These are phyloP conservation scores for Cyclotella atomus DNA, from an alignment of 108 stramenopile genomes.

Conservation along the genomic window DNA sequence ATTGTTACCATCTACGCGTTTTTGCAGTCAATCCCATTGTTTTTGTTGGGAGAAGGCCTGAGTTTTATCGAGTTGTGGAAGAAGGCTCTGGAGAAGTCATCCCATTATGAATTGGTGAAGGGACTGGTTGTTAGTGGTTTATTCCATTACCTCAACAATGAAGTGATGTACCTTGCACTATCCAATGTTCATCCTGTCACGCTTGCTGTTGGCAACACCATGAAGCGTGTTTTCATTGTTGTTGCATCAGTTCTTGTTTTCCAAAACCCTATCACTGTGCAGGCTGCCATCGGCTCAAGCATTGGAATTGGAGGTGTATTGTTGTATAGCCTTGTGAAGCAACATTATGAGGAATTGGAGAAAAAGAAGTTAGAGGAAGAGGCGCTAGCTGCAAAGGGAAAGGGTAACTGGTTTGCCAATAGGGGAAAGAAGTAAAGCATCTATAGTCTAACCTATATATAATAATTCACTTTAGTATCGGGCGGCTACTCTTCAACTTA, in stretches of 20 bases:
- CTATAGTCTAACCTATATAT: too few species aligned
- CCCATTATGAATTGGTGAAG: conserved; percentile 47
- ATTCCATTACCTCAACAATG: conserved; percentile 95
- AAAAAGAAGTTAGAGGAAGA: conserved; percentile 7
- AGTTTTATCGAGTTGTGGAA: conserved; percentile 63
- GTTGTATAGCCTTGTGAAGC: conserved; percentile 48
- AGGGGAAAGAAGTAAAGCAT: conserved; percentile 7
- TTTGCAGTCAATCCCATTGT: conserved; percentile 76
- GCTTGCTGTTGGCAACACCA: conserved; percentile 94
- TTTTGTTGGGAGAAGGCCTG: conserved; percentile 67
- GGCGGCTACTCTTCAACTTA: too few species aligned
- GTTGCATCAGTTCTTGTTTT: conserved; percentile 94
- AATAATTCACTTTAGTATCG: too few species aligned
- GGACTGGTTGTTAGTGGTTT: conserved; percentile 80
- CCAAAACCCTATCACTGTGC: conserved; percentile 81
- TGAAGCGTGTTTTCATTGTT: conserved; percentile 97
- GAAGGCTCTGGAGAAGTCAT: conserved; percentile 27
- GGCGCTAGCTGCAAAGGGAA: background rate
- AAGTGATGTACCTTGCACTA: conserved; percentile 95
- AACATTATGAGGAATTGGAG: background rate
- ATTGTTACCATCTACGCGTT: conserved; percentile 86
- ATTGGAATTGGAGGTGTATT: conserved; percentile 85
- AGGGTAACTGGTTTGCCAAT: too few species aligned
- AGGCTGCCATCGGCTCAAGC: conserved; percentile 77
- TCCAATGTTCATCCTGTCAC: conserved; percentile 93